Evolutionary conservation across 2,329 filamentous ascomycete genomes (phyloP), one percentile per base, ranked within the genome.

Genomic region (Aspergillus tamarii): DNA sequence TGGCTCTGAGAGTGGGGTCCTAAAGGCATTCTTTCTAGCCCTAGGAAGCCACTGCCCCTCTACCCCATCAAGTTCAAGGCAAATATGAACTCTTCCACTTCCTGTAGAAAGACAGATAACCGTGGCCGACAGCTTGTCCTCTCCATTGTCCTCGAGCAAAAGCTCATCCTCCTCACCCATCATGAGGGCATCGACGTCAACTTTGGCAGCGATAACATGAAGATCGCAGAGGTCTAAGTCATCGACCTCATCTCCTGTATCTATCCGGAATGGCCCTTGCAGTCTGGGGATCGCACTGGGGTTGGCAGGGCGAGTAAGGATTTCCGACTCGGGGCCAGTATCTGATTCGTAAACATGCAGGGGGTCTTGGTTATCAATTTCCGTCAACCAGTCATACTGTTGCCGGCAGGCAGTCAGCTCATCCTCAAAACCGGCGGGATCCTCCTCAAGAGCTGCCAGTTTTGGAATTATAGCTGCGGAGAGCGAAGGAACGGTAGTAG

Each of bases 381-480:
- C 81, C 14, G 81, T 78, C 5, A 89, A 78, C 87, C 87, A 90
- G 55, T 84, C 81, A 60, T 84, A 82, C 69, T 89, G 88, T 64
- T 87, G 85, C 32, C 84, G 81, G 32, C 78, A 78, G 12, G 78
- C 81, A 43, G 76, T 78, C 59, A 76, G 76, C 69, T 84, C 79
- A 45, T 84, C 78, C 53, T 84, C 81, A 19, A 76, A 68, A 11
- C 81, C 78, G 21, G 79, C 71, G 0, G 76, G 63, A 32, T 82
- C 78, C 16, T 79, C 75, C 57, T 81, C 76, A 30, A 82, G 70
- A 6, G 78, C 77, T 5, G 80, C 74, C 32, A 90, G 80, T 67
- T 92, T 93, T 45, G 91, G 89, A 30, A 96, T 89, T 62, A 96
- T 91, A 10, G 91, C 91, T 0, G 94, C 89, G 0, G 92, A 92